Base-by-base conservation (phyloP, 176 grass and related monocot species). In the Phoenix roebelenii region DNA sequence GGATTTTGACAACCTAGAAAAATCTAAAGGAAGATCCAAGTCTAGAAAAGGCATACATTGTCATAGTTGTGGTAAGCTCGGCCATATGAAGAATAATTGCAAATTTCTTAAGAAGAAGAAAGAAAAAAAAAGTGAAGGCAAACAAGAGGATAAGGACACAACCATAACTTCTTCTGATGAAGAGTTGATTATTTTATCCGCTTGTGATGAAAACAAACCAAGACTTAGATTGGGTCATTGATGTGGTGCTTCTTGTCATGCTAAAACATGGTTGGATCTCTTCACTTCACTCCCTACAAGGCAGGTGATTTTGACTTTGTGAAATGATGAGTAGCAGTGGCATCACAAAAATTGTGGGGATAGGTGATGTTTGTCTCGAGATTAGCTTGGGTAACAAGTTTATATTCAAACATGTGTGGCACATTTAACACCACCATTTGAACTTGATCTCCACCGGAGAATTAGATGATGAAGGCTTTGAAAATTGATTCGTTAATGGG, bases 261-360 rank as follows among this genome's bases (percentile, higher is more conserved):
- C 55, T 20, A 74, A 35, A 18, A 24, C 39, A 4, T 5, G 57
- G 30, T 15, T 12, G 23, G 23, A 66, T 28, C 57, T 74, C 15
- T 50, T 58, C 19, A 50, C 15, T 50, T 58, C 19, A 50, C 7
- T 7, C 63, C 69, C 26, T 73, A 74, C 14, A 50, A 22, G 1
- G 15, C 22, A 52, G 15, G 35, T 22, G 20, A 66, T 0, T 60
- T 60, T 54, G 17, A 29, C 0, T 9, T 22, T 4, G 16, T 66
- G 3, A 78, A 64, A 48, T 0, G 20, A 79, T 79, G 54, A 24
- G 20, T 10, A 74, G 68, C 15, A 25, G 32, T 28, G 54, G 22
- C 12, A 12, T 57, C 0, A 54, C 59, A 32, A 72, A 61, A 55
- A 20, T 79, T 28, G 1, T 51, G 16, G 52, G 60, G 0, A 72